Evolutionary conservation across 2,329 filamentous ascomycete species (phyloP).

Genomic region (Aotearoamyces nothofagi): DNA sequence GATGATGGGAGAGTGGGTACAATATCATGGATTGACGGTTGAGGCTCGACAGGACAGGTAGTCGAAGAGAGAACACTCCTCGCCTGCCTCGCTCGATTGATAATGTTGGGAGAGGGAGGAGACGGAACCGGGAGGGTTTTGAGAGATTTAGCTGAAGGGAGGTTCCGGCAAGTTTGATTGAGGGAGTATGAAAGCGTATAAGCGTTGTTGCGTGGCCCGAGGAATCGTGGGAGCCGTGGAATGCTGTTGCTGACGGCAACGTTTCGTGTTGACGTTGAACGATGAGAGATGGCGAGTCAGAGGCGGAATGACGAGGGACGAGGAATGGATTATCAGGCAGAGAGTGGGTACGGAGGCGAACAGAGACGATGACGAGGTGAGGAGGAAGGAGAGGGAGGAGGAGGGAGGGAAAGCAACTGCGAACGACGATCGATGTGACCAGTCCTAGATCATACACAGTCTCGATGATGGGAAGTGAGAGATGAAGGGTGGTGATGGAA

Average conservation of each 20-base stretch:
- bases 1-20: slow-evolving; percentile 22
- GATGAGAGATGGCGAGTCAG: slow-evolving; percentile 7
- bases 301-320: slow-evolving; percentile 5
- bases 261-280: neutral
- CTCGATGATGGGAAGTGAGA: neutral
- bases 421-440: slow-evolving; percentile 15
- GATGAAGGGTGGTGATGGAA: neutral
- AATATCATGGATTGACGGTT: slow-evolving; percentile 25
- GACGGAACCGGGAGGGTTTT: slow-evolving; percentile 1
- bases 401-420: slow-evolving; percentile 3
- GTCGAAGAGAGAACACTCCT: slow-evolving; percentile 35
- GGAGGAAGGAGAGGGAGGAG: slow-evolving; percentile 3
- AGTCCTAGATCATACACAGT: slow-evolving; percentile 12
- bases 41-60: slow-evolving; percentile 25
- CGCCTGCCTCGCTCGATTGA: slow-evolving; percentile 15
- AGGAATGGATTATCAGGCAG: slow-evolving; percentile 7
- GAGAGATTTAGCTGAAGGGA: slow-evolving; percentile 3
- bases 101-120: slow-evolving; percentile 4
- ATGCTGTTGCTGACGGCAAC: slow-evolving; percentile 1
- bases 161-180: no score
- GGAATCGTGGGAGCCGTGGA: slow-evolving; percentile 1
- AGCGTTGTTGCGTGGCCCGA: slow-evolving; percentile 1
- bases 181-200: slow-evolving; percentile 3
- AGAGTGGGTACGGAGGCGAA: no score
- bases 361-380: no score